These are phyloP conservation scores for Aspergillus olivimuriae DNA, from an alignment of 495 filamentous ascomycete genomes.

Conservation along the genomic window DNA sequence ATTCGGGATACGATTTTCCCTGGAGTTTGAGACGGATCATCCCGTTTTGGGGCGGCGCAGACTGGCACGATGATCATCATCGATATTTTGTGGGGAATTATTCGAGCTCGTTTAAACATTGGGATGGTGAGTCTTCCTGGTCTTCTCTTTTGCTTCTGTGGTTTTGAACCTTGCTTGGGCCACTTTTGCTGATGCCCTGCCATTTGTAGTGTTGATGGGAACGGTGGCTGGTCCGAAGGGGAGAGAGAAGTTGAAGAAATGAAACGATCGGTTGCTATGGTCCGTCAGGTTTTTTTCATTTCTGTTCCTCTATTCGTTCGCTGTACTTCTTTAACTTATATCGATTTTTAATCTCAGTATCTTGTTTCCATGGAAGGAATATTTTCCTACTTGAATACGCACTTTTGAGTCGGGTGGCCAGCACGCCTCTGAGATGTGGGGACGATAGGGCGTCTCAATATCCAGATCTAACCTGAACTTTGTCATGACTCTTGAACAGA, in stretches of 20 bases:
- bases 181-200: background rate
- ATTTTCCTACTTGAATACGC: too few relatives aligned
- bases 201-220: slow-evolving; percentile 14
- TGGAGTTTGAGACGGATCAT: slow-evolving; percentile 91
- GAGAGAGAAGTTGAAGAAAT: background rate
- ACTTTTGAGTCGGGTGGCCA: too few relatives aligned
- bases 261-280: background rate
- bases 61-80: slow-evolving; percentile 95
- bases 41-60: slow-evolving; percentile 97
- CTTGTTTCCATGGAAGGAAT: too few relatives aligned
- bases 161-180: background rate
- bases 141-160: background rate
- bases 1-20: slow-evolving; percentile 96
- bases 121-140: slow-evolving; percentile 51
- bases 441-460: too few relatives aligned
- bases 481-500: too few relatives aligned
- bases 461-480: too few relatives aligned
- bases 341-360: too few relatives aligned
- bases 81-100: slow-evolving; percentile 98
- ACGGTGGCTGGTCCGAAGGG: slow-evolving; percentile 18
- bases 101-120: slow-evolving; percentile 95
- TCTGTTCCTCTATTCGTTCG: too few relatives aligned
- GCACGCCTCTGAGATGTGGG: too few relatives aligned
- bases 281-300: too few relatives aligned
- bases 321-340: too few relatives aligned